Conservation (phyloP, 768 basidiomycete species). For the Boletus tomentosulus region DNA sequence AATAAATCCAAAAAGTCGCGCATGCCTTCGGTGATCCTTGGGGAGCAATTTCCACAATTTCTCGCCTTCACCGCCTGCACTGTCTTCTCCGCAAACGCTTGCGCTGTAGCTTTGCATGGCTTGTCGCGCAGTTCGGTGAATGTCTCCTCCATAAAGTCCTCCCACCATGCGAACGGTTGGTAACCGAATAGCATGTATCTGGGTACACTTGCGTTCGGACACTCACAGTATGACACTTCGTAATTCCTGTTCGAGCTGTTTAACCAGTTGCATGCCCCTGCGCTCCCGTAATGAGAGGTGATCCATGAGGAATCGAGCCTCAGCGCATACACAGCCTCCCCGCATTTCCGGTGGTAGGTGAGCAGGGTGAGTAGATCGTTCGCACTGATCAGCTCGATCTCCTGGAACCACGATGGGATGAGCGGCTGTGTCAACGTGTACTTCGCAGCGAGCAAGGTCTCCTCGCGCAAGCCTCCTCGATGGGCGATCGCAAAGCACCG, state of each 20-base stretch:
- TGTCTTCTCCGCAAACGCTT: neutral
- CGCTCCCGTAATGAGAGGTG: conserved; percentile 5
- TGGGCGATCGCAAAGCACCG: conserved; percentile 1
- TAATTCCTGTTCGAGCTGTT: too few relatives aligned
- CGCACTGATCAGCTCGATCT: conserved; percentile 27
- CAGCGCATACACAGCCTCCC: conserved; percentile 5
- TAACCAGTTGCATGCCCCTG: conserved; percentile 9
- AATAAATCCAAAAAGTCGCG: conserved; percentile 8
- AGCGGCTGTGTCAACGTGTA: conserved; percentile 26
- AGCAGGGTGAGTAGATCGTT: conserved; percentile 24
- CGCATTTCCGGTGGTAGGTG: conserved; percentile 19
- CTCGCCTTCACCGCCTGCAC: neutral
- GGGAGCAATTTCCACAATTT: neutral
- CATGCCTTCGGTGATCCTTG: conserved; percentile 9
- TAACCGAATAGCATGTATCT: neutral
- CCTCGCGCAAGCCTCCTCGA: conserved; percentile 18
- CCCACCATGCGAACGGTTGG: conserved; percentile 14
- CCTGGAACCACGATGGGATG: conserved; percentile 19
- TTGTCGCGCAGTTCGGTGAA: conserved; percentile 14
- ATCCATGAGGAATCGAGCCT: conserved; percentile 11
- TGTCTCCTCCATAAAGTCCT: conserved; percentile 6
- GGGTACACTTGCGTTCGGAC: neutral
- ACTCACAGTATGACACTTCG: neutral
- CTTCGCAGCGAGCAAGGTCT: conserved; percentile 28
- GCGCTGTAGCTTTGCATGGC: conserved; percentile 14